Percentiles rank a stretch among this genome's conserved stretches.
phyloP scores from a whole-genome alignment of 2,329 filamentous ascomycete genomes.

The Catunica adiposa region DNA sequence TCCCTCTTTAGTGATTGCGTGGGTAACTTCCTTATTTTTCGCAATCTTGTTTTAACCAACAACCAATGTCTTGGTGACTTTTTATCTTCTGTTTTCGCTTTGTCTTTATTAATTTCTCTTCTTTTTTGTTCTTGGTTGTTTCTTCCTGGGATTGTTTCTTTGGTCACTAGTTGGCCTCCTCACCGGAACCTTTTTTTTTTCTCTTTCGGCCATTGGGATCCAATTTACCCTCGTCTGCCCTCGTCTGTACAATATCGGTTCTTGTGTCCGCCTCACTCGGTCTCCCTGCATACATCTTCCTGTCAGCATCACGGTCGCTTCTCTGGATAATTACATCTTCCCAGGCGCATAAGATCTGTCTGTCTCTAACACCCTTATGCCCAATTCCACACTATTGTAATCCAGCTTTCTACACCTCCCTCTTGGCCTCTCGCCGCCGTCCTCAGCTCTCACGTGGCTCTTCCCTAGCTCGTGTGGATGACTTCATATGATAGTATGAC shows the following conservation, averaged over 20 bases:
- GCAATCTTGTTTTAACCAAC: not conserved
- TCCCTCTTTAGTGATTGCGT: not conserved
- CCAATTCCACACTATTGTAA: not conserved
- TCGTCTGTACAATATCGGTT: no score
- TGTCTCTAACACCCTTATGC: not conserved
- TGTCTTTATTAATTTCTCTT: not conserved
- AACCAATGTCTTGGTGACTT: not conserved
- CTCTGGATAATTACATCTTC: not conserved
- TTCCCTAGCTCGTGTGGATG: no score
- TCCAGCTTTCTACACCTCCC: no score
- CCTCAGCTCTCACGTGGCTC: no score
- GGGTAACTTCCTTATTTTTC: constrained; percentile 2
- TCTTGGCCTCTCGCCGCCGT: no score
- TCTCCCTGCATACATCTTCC: not conserved
- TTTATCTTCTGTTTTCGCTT: not conserved
- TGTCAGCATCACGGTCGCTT: not conserved
- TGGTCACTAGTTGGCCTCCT: not conserved
- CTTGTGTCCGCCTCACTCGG: not conserved
- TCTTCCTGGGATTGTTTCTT: not conserved
- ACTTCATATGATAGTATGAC: no score
- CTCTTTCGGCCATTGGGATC: no score
- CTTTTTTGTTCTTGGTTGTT: not conserved
- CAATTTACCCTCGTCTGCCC: no score
- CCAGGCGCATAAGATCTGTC: not conserved
- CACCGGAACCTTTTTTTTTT: not conserved